A percentile compares a stretch with the other conserved stretches of the same genome.
phyloP scores from a whole-genome alignment of 805 yeast genomes.

The Candida pini region DNA sequence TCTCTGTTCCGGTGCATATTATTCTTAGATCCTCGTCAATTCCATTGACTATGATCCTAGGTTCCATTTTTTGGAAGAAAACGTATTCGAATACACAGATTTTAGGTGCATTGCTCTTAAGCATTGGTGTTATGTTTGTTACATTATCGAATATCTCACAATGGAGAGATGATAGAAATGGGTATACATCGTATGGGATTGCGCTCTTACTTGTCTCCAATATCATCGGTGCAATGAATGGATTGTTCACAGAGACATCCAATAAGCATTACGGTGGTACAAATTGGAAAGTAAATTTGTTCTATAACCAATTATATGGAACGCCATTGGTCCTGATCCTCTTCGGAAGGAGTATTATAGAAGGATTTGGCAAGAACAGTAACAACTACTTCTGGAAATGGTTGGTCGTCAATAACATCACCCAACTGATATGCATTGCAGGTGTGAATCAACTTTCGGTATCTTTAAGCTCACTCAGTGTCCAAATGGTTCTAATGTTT shows the following conservation, averaged over 20 bases:
- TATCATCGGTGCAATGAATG: conserved; percentile 48
- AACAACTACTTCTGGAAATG: conserved; percentile 11
- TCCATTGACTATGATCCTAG: conserved; percentile 53
- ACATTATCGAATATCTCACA: conserved; percentile 23
- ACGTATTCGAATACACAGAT: conserved; percentile 42
- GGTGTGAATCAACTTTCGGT: conserved; percentile 65
- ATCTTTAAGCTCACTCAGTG: conserved; percentile 53
- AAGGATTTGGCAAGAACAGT: conserved; percentile 10
- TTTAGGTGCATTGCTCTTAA: conserved; percentile 43
- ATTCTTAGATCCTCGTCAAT: conserved; percentile 62
- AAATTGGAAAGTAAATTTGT: conserved; percentile 59
- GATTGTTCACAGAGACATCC: conserved; percentile 50
- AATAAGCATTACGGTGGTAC: conserved; percentile 38
- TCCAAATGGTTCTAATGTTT: conserved; percentile 53
- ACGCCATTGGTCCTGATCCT: conserved; percentile 44
- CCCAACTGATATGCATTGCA: conserved; percentile 57
- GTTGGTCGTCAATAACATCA: conserved; percentile 38
- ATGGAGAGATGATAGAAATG: too few species aligned
- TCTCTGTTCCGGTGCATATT: conserved; percentile 64
- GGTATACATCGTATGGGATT: conserved; percentile 30
- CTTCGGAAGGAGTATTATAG: conserved; percentile 22
- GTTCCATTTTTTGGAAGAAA: conserved; percentile 41
- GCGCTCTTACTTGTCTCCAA: conserved; percentile 41
- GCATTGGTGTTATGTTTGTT: conserved; percentile 48
- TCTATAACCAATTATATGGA: conserved; percentile 53